A percentile compares a stretch with the other conserved stretches of the same genome.
Conservation (phyloP, 495 filamentous ascomycete genomes). For the Neurospora sp. region DNA sequence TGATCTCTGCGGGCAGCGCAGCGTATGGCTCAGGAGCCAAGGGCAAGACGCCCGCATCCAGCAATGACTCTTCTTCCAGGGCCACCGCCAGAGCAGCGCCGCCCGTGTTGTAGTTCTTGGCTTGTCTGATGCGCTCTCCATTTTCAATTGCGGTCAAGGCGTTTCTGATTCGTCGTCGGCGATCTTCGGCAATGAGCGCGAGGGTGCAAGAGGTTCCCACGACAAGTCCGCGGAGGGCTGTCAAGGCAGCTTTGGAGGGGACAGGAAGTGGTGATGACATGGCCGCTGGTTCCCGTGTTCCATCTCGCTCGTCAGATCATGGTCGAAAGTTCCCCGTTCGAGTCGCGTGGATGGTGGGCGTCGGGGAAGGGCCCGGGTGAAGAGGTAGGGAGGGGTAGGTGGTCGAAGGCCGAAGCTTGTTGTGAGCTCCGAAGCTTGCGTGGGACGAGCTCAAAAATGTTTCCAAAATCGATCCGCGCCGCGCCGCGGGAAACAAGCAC, state of each 20-base stretch:
- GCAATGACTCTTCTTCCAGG: conserved; percentile 28
- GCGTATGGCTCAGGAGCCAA: conserved; percentile 9
- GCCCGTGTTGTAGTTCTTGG: conserved; percentile 29
- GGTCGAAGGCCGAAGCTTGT: background rate
- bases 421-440: background rate
- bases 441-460: background rate
- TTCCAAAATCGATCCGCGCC: background rate
- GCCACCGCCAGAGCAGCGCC: conserved; percentile 36
- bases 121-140: conserved; percentile 33
- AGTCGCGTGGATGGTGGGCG: background rate
- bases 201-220: conserved; percentile 44
- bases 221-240: conserved; percentile 41
- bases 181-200: conserved; percentile 43
- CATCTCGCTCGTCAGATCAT: conserved; percentile 21
- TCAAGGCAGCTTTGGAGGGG: conserved; percentile 44
- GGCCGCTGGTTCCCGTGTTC: conserved; percentile 6
- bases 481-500: background rate
- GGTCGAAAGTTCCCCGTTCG: background rate
- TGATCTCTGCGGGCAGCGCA: background rate
- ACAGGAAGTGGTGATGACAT: conserved; percentile 39
- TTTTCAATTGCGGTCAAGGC: conserved; percentile 36
- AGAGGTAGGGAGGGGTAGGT: background rate
- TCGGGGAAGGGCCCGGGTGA: background rate
- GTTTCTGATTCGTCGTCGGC: conserved; percentile 38
- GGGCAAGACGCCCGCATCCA: conserved; percentile 11